These are phyloP conservation scores for Phytophthora pseudosyringae DNA, from an alignment of 352 stramenopile species.

Conservation along the genomic window DNA sequence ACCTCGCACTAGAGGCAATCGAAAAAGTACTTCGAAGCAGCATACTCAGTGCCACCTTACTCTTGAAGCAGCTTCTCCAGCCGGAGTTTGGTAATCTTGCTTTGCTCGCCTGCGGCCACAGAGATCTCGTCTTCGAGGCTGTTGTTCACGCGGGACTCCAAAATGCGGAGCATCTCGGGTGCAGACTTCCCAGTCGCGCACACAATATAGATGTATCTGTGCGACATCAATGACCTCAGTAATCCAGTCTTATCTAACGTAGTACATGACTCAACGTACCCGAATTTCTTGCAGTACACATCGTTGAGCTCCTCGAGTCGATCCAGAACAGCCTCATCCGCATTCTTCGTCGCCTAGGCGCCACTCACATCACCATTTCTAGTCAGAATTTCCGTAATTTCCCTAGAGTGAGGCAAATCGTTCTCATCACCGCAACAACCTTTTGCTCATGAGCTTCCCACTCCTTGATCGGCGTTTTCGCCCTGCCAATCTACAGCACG, in stretches of 20 bases:
- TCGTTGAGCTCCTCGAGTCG: conserved; percentile 71
- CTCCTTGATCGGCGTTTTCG: conserved; percentile 67
- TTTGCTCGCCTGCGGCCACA: conserved; percentile 72
- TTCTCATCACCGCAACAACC: conserved; percentile 20
- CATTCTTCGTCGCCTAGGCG: conserved; percentile 58
- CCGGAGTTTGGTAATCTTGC: conserved; percentile 81
- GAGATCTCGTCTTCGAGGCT: conserved; percentile 49
- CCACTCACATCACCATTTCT: neutral
- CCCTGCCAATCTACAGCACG: conserved; percentile 60
- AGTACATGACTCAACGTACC: conserved; percentile 31
- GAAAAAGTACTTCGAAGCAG: neutral
- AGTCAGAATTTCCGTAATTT: neutral
- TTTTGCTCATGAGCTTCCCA: conserved; percentile 84
- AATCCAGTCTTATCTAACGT: neutral
- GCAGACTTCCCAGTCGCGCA: conserved; percentile 83
- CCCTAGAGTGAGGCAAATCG: neutral
- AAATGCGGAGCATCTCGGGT: conserved; percentile 73
- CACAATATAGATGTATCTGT: conserved; percentile 83
- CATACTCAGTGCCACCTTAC: conserved; percentile 43
- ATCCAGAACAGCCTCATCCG: conserved; percentile 55
- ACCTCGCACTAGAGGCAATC: neutral
- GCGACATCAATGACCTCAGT: neutral
- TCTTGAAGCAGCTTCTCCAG: conserved; percentile 69
- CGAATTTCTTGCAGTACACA: conserved; percentile 73
- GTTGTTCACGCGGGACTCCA: conserved; percentile 65